These are phyloP conservation scores for Crassisporium funariophilum DNA, from an alignment of 768 basidiomycete species.

Conservation along the genomic window DNA sequence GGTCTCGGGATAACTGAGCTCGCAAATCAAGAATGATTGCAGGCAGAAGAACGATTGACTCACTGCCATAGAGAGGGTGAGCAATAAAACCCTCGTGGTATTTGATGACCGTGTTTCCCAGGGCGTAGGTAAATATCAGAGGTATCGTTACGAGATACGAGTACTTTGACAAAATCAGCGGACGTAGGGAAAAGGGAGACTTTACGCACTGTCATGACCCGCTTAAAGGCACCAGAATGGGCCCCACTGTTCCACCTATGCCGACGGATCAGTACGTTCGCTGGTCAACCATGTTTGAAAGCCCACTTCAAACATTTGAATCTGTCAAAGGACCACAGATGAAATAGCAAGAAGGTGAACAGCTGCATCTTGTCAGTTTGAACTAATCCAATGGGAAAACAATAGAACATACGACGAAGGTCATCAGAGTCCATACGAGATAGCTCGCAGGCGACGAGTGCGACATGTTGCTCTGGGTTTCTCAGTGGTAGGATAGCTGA, in stretches of 20 bases:
- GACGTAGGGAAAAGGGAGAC: background rate
- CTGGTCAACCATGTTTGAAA: background rate
- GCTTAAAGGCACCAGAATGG: constrained; percentile 76
- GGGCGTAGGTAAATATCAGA: constrained; percentile 53
- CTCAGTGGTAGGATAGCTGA: constrained; percentile 3
- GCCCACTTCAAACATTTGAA: constrained; percentile 72
- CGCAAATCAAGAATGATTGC: constrained; percentile 3
- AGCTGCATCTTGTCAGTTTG: constrained; percentile 40
- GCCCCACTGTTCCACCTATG: constrained; percentile 70
- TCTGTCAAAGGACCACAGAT: constrained; percentile 79
- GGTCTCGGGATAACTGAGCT: constrained; percentile 66
- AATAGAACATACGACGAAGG: constrained; percentile 44
- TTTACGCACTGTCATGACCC: constrained; percentile 77
- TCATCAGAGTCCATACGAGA: constrained; percentile 65
- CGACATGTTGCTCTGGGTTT: constrained; percentile 45
- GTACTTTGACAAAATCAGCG: constrained; percentile 47
- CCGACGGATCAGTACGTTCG: too few relatives aligned
- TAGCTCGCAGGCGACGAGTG: constrained; percentile 62
- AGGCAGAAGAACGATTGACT: constrained; percentile 28
- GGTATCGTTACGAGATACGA: constrained; percentile 70
- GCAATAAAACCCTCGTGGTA: constrained; percentile 65
- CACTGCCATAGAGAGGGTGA: constrained; percentile 50
- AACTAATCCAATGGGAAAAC: background rate
- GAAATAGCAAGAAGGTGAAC: constrained; percentile 63
- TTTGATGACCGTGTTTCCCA: constrained; percentile 73